Evolutionary conservation across 2,329 filamentous ascomycete species (phyloP).

Genomic region (Colletotrichum lini): DNA sequence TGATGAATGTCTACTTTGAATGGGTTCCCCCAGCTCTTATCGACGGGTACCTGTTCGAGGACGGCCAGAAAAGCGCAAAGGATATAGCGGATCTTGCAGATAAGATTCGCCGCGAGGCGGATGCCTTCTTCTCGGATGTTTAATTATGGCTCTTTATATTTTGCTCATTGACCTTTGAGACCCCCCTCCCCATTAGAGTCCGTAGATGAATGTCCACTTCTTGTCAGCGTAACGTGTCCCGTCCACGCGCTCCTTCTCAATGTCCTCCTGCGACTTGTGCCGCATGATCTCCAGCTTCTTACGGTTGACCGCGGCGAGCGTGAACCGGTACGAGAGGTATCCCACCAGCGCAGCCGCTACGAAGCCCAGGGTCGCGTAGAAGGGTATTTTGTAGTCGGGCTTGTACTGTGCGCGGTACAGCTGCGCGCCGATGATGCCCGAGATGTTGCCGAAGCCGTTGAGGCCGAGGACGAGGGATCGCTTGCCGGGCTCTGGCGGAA

Average conservation of each 20-base stretch:
- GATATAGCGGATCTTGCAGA: conserved; percentile 58
- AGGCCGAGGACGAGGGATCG: conserved; percentile 52
- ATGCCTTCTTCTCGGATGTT: conserved; percentile 60
- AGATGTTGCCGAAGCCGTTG: conserved; percentile 54
- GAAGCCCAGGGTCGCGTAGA: conserved; percentile 50
- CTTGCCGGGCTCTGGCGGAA: conserved; percentile 47
- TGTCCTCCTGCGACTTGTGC: conserved; percentile 45
- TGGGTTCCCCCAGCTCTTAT: conserved; percentile 68
- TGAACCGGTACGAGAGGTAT: conserved; percentile 50
- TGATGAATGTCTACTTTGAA: conserved; percentile 72
- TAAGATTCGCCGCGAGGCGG: conserved; percentile 53
- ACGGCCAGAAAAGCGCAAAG: conserved; percentile 58
- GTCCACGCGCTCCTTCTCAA: conserved; percentile 44
- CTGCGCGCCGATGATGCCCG: conserved; percentile 50
- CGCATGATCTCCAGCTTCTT: conserved; percentile 42
- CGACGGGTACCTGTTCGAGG: conserved; percentile 69
- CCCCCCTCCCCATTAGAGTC: conserved; percentile 42
- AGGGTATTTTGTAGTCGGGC: conserved; percentile 50
- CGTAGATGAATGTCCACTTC: conserved; percentile 50
- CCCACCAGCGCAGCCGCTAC: conserved; percentile 50
- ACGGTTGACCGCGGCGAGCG: conserved; percentile 47
- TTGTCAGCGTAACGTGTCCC: conserved; percentile 47
- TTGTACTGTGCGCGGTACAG: conserved; percentile 50
- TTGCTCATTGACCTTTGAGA: too few relatives aligned
- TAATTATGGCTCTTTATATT: conserved; percentile 43